Conservation (phyloP, 345 rosid species). For the Bruguiera parviflora region DNA sequence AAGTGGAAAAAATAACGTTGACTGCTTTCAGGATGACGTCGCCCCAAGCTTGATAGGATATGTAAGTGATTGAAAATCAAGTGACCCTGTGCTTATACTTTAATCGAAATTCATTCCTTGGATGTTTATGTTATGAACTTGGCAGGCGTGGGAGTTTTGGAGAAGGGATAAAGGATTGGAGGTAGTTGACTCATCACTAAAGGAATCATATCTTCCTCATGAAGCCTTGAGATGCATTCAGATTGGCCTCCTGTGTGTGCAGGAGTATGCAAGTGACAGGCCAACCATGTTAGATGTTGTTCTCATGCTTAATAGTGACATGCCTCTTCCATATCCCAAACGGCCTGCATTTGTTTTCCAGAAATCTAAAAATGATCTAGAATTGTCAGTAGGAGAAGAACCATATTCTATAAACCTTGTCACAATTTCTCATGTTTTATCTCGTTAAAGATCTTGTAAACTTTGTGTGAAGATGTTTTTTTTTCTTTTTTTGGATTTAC, state of each 20-base stretch:
- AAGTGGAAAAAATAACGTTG: slow-evolving; percentile 42
- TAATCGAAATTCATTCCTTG: not conserved
- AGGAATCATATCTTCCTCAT: slow-evolving; percentile 15
- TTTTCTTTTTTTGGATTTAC: no score
- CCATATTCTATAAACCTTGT: not conserved
- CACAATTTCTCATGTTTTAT: not conserved
- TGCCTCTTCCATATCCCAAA: not conserved
- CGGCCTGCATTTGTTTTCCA: slow-evolving; percentile 8
- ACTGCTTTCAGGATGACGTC: slow-evolving; percentile 26
- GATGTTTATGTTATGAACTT: not conserved
- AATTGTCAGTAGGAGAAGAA: not conserved
- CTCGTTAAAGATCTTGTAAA: no score
- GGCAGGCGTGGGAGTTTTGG: slow-evolving; percentile 56
- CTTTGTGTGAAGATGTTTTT: no score
- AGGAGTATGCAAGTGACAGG: slow-evolving; percentile 46
- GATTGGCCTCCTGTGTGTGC: slow-evolving; percentile 60
- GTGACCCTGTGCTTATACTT: no score
- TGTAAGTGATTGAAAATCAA: slow-evolving; percentile 34
- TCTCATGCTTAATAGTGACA: slow-evolving; percentile 5
- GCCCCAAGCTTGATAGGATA: slow-evolving; percentile 43
- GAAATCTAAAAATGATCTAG: not conserved
- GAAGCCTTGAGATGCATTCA: slow-evolving; percentile 49
- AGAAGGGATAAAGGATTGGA: slow-evolving; percentile 25
- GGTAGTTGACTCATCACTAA: slow-evolving; percentile 30
- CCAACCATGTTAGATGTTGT: slow-evolving; percentile 38